Evolutionary conservation across 768 basidiomycete species (phyloP), one percentile per base, ranked within the genome.

Genomic region (Pisolithus albus): DNA sequence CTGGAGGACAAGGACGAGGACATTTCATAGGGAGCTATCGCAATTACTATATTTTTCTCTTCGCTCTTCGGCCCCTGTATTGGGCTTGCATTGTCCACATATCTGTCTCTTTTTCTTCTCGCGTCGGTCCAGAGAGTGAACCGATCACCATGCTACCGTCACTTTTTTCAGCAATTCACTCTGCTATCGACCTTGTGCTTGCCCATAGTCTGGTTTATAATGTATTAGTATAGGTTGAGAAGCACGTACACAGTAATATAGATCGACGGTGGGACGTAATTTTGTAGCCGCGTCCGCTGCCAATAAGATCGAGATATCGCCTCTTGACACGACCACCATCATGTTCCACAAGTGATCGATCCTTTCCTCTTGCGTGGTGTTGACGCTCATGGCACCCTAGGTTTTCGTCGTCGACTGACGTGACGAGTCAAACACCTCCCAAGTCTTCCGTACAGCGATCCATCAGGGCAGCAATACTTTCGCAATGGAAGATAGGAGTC

Each of bases 1-100:
- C 64, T 97, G 66, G 91, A 94, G 64, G 93, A 95, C 72, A 89
- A 88, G 71, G 92, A 94, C 64, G 88, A 90, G 70, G 88, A 90
- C 73, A 89, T 67, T 47, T 67, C 65, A 64, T 67, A 65, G 67
- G 59, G 52, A 47, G 34, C 18, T 36, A 23, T 55, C 58, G 56
- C 61, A 59, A 56, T 56, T 60, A 61, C 57, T 58, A 58, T 61
- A 64, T 59, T 55, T 47, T 2, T 58, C 56, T 50, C 56, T 58
- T 59, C 61, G 34, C 62, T 58, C 63, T 60, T 66, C 61, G 64
- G n/a, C 32, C 39, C 9, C 16, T 28, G 30, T n/a, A 19, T 46
- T 28, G 28, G 23, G 24, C 9, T 42, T 46, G 43, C 43, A 28
- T 52, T 52, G 56, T 59, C 61, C 59, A 28, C 0, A 24, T 55